phyloP scores from a whole-genome alignment of 768 basidiomycete genomes.

The Boletus huronensis region DNA sequence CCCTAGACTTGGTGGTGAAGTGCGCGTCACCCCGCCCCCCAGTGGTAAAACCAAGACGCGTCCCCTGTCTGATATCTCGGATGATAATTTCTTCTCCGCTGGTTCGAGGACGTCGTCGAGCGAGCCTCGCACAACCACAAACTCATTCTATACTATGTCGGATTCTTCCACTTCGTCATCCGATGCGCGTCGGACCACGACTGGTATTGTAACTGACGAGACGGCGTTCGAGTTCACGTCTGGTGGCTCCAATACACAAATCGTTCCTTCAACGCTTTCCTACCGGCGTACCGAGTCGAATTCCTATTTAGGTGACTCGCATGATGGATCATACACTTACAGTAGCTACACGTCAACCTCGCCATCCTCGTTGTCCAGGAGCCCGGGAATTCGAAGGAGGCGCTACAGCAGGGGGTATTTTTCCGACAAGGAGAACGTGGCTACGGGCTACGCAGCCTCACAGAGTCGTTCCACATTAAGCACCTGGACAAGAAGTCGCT shows the following conservation, averaged over 20 bases:
- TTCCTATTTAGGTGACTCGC: slow-evolving; percentile 56
- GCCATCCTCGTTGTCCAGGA: slow-evolving; percentile 55
- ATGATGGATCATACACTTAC: slow-evolving; percentile 37
- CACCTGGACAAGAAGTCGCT: slow-evolving; percentile 33
- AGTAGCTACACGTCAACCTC: slow-evolving; percentile 39
- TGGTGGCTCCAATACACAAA: slow-evolving; percentile 40
- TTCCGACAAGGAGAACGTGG: slow-evolving; percentile 59
- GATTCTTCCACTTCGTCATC: slow-evolving; percentile 32
- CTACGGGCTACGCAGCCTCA: slow-evolving; percentile 33
- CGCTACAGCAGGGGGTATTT: slow-evolving; percentile 36
- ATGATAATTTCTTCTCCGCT: slow-evolving; percentile 48
- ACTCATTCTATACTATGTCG: slow-evolving; percentile 36
- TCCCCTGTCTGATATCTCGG: slow-evolving; percentile 34
- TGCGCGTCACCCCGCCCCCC: slow-evolving; percentile 47
- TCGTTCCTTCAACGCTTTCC: slow-evolving; percentile 49
- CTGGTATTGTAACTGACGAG: slow-evolving; percentile 37
- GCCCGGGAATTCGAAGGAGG: slow-evolving; percentile 54
- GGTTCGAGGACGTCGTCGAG: slow-evolving; percentile 33
- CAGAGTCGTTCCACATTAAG: slow-evolving; percentile 34
- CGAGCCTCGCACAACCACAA: slow-evolving; percentile 24
- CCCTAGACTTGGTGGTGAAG: slow-evolving; percentile 33
- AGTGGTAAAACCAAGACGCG: slow-evolving; percentile 32
- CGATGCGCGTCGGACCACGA: slow-evolving; percentile 26
- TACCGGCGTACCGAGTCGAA: slow-evolving; percentile 50
- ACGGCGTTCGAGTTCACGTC: slow-evolving; percentile 37